These are phyloP conservation scores for Hyphodiscus hymeniophilus DNA, from an alignment of 495 filamentous ascomycete species.

Conservation along the genomic window DNA sequence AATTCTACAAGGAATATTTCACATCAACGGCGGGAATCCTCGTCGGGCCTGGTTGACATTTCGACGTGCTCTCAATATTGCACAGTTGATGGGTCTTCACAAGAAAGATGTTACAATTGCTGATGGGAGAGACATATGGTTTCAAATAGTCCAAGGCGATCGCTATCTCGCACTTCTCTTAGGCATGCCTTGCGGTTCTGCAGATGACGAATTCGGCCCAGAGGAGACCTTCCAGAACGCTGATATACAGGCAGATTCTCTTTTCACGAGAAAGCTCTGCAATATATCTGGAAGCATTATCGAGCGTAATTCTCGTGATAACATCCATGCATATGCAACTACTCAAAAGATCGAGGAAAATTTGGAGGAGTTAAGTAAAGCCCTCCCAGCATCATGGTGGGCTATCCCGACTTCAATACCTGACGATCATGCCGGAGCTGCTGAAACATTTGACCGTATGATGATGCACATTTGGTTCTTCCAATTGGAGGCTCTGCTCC, in stretches of 20 bases:
- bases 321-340: slow-evolving; percentile 10
- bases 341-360: slow-evolving; percentile 38
- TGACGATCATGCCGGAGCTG: slow-evolving; percentile 6
- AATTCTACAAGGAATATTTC: slow-evolving; percentile 29
- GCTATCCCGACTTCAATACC: slow-evolving; percentile 4
- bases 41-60: slow-evolving; percentile 37
- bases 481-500: slow-evolving; percentile 33
- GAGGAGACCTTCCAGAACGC: slow-evolving; percentile 24
- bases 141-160: slow-evolving; percentile 17
- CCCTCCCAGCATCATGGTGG: slow-evolving; percentile 33
- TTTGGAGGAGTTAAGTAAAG: slow-evolving; percentile 27
- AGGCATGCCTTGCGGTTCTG: slow-evolving; percentile 30
- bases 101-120: slow-evolving; percentile 6
- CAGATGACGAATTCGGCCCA: slow-evolving; percentile 27
- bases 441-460: slow-evolving; percentile 22
- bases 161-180: slow-evolving; percentile 29
- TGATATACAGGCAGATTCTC: not conserved
- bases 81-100: slow-evolving; percentile 38
- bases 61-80: slow-evolving; percentile 32
- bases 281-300: slow-evolving; percentile 31
- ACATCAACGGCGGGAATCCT: slow-evolving; percentile 35
- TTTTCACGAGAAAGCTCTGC: slow-evolving; percentile 18
- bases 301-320: slow-evolving; percentile 29
- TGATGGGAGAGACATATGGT: slow-evolving; percentile 15
- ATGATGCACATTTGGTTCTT: slow-evolving; percentile 38